These are phyloP conservation scores for Kodamaea hsintzibuensis DNA, from an alignment of 805 yeast species.

Conservation along the genomic window DNA sequence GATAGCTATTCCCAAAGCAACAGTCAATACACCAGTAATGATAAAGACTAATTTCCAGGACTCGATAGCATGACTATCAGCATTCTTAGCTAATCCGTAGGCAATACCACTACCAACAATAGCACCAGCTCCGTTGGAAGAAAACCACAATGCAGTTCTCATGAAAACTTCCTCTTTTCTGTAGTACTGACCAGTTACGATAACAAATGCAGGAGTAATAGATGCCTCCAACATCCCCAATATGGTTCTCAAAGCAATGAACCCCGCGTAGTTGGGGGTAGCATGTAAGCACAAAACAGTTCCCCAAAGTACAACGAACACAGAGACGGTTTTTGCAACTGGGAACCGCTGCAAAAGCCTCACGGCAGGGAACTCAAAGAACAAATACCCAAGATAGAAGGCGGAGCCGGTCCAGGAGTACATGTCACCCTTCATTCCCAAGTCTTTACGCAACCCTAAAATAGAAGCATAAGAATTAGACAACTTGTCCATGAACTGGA, in stretches of 20 bases:
- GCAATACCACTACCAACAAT: constrained; percentile 53
- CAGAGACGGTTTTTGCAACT: constrained; percentile 50
- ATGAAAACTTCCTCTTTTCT: constrained; percentile 35
- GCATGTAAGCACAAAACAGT: constrained; percentile 53
- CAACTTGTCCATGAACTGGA: constrained; percentile 62
- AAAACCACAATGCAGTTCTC: constrained; percentile 38
- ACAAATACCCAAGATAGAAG: constrained; percentile 58
- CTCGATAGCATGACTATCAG: constrained; percentile 36
- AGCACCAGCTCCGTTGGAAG: constrained; percentile 38
- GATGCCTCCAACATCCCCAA: constrained; percentile 41
- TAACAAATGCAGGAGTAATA: constrained; percentile 43
- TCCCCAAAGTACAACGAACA: constrained; percentile 64
- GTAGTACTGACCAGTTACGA: constrained; percentile 38
- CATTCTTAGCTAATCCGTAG: constrained; percentile 41
- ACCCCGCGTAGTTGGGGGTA: constrained; percentile 45
- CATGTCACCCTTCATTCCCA: constrained; percentile 44
- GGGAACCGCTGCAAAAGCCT: constrained; percentile 55
- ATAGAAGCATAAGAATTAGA: constrained; percentile 54
- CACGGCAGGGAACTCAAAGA: constrained; percentile 52
- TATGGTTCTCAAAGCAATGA: constrained; percentile 38
- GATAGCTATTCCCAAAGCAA: constrained; percentile 49
- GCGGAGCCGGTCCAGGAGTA: constrained; percentile 47
- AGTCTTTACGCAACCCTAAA: constrained; percentile 48
- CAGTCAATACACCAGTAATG: constrained; percentile 59
- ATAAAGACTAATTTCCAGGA: constrained; percentile 66